Evolutionary conservation across 352 stramenopile species (phyloP), one percentile per base, ranked within the genome.

Genomic region (Pythium periplocum): DNA sequence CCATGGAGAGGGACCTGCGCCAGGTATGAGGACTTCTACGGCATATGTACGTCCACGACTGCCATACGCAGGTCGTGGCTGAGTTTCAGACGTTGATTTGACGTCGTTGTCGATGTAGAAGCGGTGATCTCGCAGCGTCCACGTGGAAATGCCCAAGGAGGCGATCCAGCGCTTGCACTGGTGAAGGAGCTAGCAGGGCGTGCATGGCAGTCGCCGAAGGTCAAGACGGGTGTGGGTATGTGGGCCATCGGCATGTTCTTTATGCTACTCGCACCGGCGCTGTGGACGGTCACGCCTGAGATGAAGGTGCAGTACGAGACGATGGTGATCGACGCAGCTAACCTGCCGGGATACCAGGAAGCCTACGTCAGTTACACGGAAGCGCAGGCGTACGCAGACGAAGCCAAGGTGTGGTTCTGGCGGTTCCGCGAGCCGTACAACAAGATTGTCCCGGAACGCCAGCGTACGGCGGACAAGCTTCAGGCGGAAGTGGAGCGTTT

Each of bases 331-430:
- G 69, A 84, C 26, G 84, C 82, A 2, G 82, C 79, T 39, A 88
- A 93, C 59, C 71, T 90, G 66, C 80, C 80, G 47, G 78, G 78
- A 53, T 92, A 87, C 66, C 63, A 90, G 46, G 63, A 90, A 46
- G 74, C 81, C n/a, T 87, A 83, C 47, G 60, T 58, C 11, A 69
- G 71, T 43, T 83, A 78, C 48, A 58, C 65, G 1, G 64, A 77
- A 32, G 78, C 81, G 10, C 75, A 91, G 43, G 51, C 67, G 6
- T 70, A 80, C 48, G 66, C 76, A 26, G 68, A 90, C 35, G 75
- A 90, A 40, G 78, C 76, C 39, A 90, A 90, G 56, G 84, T 93
- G 12, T 95, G 82, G 82, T 93, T 95, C 65, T 93, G 82, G 82
- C 79, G 82, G 6, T 83, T 91, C 54, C 79, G 83, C 11, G 81